Percentiles rank a stretch among this genome's conserved stretches.
These are phyloP conservation scores for Lentinula guzmanii DNA, from an alignment of 768 basidiomycete species.

Conservation along the genomic window DNA sequence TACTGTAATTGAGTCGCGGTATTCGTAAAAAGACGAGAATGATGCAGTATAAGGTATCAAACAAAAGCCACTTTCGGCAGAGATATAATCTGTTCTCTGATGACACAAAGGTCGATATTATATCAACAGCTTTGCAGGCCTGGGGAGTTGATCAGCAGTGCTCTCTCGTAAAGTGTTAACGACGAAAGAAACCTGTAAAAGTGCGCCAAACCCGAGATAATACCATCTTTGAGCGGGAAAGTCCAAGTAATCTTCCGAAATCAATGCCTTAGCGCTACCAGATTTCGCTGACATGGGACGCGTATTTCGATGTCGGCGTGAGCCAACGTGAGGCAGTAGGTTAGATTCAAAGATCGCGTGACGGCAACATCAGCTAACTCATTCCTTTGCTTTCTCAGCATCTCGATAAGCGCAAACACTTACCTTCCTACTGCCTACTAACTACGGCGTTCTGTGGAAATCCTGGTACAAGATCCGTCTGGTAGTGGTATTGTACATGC, in stretches of 20 bases:
- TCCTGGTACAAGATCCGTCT: too few species aligned
- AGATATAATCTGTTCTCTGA: conserved; percentile 33
- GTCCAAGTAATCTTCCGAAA: conserved; percentile 71
- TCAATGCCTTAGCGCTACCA: conserved; percentile 31
- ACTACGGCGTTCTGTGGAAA: too few species aligned
- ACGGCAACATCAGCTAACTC: not conserved
- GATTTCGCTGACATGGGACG: conserved; percentile 15
- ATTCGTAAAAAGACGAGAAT: conserved; percentile 61
- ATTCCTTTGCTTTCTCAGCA: too few species aligned
- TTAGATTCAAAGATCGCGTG: not conserved
- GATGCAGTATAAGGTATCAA: conserved; percentile 58
- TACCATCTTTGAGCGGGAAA: conserved; percentile 78
- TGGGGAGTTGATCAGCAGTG: conserved; percentile 21
- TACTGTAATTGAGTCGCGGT: conserved; percentile 66
- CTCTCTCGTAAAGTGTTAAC: not conserved
- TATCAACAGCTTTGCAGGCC: conserved; percentile 75
- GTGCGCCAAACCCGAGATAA: conserved; percentile 64
- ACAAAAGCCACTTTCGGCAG: conserved; percentile 67
- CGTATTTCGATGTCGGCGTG: not conserved
- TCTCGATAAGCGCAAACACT: not conserved
- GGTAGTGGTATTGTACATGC: too few species aligned
- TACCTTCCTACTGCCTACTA: too few species aligned
- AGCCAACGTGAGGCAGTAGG: not conserved
- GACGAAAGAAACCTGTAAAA: conserved; percentile 57
- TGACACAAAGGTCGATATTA: conserved; percentile 50